These are phyloP conservation scores for Apiotrichum gracile DNA, from an alignment of 1,284 basidiomycete species.

Conservation along the genomic window DNA sequence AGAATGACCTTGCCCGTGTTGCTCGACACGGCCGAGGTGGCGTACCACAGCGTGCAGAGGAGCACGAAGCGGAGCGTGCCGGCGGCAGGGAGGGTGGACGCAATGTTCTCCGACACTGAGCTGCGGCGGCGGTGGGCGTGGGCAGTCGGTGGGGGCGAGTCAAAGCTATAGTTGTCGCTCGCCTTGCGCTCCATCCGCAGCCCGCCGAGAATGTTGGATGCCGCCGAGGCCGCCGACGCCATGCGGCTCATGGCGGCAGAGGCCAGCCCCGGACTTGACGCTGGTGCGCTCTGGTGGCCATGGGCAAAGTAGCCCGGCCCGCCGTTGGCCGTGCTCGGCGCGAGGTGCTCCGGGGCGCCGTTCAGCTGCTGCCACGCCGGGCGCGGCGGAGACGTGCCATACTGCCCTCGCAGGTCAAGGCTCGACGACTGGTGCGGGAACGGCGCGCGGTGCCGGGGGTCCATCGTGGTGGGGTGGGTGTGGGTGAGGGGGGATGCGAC, in stretches of 20 bases:
- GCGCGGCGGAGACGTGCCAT: background rate
- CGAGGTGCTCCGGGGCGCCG: background rate
- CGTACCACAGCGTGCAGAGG: constrained; percentile 47
- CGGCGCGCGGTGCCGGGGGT: constrained; percentile 38
- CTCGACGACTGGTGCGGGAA: constrained; percentile 31
- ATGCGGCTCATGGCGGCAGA: background rate
- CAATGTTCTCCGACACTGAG: background rate
- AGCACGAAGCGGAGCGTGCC: constrained; percentile 42
- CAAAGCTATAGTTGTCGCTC: constrained; percentile 8
- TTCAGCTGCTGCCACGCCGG: background rate
- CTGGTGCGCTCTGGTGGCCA: background rate
- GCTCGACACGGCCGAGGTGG: constrained; percentile 46
- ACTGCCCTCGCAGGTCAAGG: constrained; percentile 9
- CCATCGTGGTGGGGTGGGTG: constrained; percentile 14
- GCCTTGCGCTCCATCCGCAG: constrained; percentile 7
- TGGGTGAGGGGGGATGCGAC: no score
- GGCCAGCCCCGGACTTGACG: background rate
- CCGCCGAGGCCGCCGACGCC: constrained; percentile 1
- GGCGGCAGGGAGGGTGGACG: constrained; percentile 20
- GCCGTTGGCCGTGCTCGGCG: background rate
- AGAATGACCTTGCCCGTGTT: constrained; percentile 49
- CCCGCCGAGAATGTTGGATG: constrained; percentile 1
- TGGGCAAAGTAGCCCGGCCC: constrained; percentile 12
- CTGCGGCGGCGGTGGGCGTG: background rate
- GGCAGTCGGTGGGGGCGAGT: background rate